These are phyloP conservation scores for Betula pendula DNA, from an alignment of 306 rosid genomes.

Conservation along the genomic window DNA sequence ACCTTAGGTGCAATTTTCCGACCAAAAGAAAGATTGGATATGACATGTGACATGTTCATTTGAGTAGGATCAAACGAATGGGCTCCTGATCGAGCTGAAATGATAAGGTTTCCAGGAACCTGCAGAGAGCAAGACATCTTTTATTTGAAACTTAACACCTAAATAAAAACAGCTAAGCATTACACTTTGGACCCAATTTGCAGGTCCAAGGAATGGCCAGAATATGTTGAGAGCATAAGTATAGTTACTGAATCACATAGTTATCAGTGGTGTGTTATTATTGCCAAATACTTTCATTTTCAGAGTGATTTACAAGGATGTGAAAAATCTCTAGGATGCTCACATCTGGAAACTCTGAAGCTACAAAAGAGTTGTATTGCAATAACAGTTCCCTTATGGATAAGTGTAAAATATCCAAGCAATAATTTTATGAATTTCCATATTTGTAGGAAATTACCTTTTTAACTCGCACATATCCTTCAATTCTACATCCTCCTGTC, in stretches of 20 bases:
- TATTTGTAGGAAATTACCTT: constrained; percentile 48
- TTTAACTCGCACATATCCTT: constrained; percentile 92
- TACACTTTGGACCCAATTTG: neutral
- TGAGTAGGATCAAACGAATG: constrained; percentile 93
- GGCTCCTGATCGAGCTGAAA: constrained; percentile 84
- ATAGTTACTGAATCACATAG: neutral
- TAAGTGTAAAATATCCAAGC: constrained; percentile 11
- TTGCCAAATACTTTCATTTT: constrained; percentile 2
- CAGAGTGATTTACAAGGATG: constrained; percentile 8
- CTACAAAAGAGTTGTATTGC: neutral
- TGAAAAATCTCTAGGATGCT: constrained; percentile 8
- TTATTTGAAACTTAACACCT: neutral
- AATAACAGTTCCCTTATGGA: neutral
- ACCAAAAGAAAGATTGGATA: constrained; percentile 81
- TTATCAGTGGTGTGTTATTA: neutral
- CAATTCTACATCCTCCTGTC: constrained; percentile 88
- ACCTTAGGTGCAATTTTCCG: constrained; percentile 60
- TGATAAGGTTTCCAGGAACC: constrained; percentile 90
- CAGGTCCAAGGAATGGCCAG: constrained; percentile 6
- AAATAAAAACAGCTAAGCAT: constrained; percentile 1
- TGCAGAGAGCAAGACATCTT: constrained; percentile 37
- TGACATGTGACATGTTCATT: constrained; percentile 95
- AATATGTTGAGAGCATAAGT: constrained; percentile 12
- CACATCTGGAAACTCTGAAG: constrained; percentile 25
- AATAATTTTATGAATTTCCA: neutral